Base-by-base conservation (phyloP, 2,329 filamentous ascomycete species). In the Parastagonospora nodorum region DNA sequence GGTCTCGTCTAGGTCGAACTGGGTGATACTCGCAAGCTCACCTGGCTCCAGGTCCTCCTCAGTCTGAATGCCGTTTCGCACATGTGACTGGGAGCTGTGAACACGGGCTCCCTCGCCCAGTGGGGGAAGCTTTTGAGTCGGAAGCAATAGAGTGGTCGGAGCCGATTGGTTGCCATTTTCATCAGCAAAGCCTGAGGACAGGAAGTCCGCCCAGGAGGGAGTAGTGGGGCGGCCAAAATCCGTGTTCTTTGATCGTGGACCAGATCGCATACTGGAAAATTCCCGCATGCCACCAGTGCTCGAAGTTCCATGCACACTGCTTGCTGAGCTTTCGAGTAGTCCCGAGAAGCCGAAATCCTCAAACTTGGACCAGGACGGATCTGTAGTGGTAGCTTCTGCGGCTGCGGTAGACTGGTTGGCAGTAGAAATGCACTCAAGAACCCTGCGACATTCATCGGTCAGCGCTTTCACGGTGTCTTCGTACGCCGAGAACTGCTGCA, bases 131-230 rank as follows among this genome's bases (percentile, higher is more conserved):
- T 97, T 94, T 72, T 97, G 92, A 0, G 92, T 92, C 0, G 93
- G 92, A n/a, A 97, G 79, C 24, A 97, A 78, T 41, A 95, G 76
- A 43, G 88, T 88, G 1, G 85, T 78, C 9, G 83, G 81, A 24
- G 19, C 19, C 27, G 82, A 79, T 57, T 81, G 81, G n/a, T 82
- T 77, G n/a, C 81, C 82, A 52, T 88, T 86, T 52, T 87, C 83
- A 60, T 97, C 92, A 16, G 88, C 81, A 67, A 99, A 99, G 1
- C 94, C 94, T 36, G 92, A 91, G 1, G 92, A 96, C 50, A 99
- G 81, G 72, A 99, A 99, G 71, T 99, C 94, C 2, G 94, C 94
- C 94, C 94, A 99, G 0, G 94, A 97, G 1, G 94, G 94, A 1
- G 94, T 99, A 0, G 92, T 97, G 1, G 94, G 94, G 50, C 94